phyloP scores from a whole-genome alignment of 805 yeast species.

The Candida michaelii region DNA sequence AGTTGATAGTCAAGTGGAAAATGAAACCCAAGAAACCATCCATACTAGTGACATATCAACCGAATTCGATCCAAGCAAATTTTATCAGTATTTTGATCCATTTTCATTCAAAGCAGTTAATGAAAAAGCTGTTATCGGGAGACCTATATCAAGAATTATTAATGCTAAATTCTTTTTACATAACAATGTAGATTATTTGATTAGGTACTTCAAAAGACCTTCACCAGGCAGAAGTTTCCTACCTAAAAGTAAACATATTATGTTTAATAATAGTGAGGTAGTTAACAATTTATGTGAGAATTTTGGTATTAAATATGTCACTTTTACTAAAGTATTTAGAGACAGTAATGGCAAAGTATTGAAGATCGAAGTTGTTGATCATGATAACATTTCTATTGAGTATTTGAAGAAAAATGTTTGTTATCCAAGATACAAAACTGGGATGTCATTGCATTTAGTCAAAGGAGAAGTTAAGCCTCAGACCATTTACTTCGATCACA shows the following conservation, averaged over 20 bases:
- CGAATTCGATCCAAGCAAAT: background rate
- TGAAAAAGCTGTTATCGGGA: conserved; percentile 17
- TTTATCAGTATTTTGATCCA: background rate
- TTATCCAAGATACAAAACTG: conserved; percentile 44
- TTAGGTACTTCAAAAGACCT: conserved; percentile 22
- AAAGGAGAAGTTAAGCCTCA: conserved; percentile 6
- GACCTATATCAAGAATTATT: conserved; percentile 30
- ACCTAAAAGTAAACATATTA: conserved; percentile 5
- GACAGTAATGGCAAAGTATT: conserved; percentile 37
- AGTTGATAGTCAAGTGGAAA: background rate
- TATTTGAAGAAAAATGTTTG: conserved; percentile 42
- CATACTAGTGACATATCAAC: background rate
- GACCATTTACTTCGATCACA: conserved; percentile 26
- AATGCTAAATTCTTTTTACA: conserved; percentile 28
- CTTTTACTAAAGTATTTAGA: conserved; percentile 39
- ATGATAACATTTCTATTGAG: conserved; percentile 15
- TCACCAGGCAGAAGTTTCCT: conserved; percentile 13
- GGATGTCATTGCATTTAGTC: conserved; percentile 41
- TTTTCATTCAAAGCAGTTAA: background rate
- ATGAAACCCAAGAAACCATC: background rate
- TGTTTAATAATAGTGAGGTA: conserved; percentile 6
- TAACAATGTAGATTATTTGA: conserved; percentile 19
- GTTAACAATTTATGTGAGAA: conserved; percentile 3
- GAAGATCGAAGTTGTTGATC: conserved; percentile 32
- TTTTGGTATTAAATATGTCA: conserved; percentile 17